phyloP scores from a whole-genome alignment of 257 asterid genomes.

The Schizonepeta tenuifolia region DNA sequence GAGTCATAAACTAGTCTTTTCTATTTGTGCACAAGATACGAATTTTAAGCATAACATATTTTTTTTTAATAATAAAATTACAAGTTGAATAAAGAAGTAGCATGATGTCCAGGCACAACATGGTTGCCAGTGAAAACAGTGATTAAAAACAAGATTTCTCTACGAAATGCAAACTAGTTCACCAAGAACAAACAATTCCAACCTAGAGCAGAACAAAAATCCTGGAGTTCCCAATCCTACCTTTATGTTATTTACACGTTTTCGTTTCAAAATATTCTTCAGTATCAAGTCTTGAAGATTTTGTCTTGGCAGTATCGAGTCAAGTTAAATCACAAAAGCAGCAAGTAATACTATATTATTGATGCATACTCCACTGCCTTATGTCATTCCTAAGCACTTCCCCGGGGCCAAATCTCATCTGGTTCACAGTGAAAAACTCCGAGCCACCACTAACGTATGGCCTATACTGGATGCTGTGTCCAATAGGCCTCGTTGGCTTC shows the following conservation, averaged over 20 bases:
- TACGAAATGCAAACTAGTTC: neutral
- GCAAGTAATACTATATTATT: slow-evolving; percentile 25
- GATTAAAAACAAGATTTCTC: neutral
- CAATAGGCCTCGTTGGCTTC: slow-evolving; percentile 55
- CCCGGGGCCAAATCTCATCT: slow-evolving; percentile 42
- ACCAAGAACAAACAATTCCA: slow-evolving; percentile 1
- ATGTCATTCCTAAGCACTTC: slow-evolving; percentile 65
- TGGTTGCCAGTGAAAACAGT: neutral
- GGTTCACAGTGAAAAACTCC: slow-evolving; percentile 37
- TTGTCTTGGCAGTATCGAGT: neutral
- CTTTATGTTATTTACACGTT: slow-evolving; percentile 5
- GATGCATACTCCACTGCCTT: slow-evolving; percentile 57
- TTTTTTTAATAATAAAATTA: neutral
- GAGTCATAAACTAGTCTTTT: too few relatives aligned
- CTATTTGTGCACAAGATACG: neutral
- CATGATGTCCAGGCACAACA: neutral
- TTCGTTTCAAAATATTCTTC: neutral
- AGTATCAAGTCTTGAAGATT: slow-evolving; percentile 11
- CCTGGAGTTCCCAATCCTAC: slow-evolving; percentile 8
- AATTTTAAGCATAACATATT: neutral
- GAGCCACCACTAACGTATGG: slow-evolving; percentile 45
- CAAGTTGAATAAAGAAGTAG: neutral
- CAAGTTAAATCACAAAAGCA: slow-evolving; percentile 18
- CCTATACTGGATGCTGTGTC: slow-evolving; percentile 58
- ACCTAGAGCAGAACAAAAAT: neutral